phyloP scores from a whole-genome alignment of 208 protist species.

The Porcisia deanei region DNA sequence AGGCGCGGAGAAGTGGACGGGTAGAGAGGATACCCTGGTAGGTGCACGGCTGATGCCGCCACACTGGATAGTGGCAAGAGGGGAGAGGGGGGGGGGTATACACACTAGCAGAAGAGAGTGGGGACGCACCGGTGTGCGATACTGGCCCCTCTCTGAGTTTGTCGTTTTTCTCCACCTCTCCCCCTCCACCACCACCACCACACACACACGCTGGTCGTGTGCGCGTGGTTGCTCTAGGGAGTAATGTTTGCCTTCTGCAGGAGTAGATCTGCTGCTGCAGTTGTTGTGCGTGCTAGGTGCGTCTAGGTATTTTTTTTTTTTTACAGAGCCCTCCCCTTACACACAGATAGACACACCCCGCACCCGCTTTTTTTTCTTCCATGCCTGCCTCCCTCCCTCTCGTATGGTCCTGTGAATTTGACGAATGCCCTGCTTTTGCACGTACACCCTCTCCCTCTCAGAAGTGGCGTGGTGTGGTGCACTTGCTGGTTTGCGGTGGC shows the following conservation, averaged over 20 bases:
- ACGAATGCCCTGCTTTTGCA: no score
- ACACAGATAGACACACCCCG: no score
- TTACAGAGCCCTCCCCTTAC: not conserved
- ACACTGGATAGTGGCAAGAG: no score
- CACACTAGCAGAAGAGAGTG: not conserved
- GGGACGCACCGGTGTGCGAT: not conserved
- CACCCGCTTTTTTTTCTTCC: no score
- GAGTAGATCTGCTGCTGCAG: not conserved
- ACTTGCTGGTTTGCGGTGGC: no score
- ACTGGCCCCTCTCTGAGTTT: not conserved
- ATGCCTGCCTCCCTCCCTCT: no score
- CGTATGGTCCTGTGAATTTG: no score
- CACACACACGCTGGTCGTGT: not conserved
- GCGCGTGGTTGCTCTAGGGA: not conserved
- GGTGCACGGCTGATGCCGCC: not conserved
- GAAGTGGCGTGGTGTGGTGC: no score
- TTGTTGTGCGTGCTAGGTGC: not conserved
- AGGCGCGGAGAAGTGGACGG: not conserved
- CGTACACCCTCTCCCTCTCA: no score
- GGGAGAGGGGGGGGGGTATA: no score
- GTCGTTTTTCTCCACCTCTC: not conserved
- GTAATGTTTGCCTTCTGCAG: not conserved
- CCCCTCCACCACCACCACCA: no score
- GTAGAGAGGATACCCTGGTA: not conserved
- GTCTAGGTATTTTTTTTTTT: no score